These are phyloP conservation scores for Groenewaldozyma auringiensis DNA, from an alignment of 1,139 yeast species.

Conservation along the genomic window DNA sequence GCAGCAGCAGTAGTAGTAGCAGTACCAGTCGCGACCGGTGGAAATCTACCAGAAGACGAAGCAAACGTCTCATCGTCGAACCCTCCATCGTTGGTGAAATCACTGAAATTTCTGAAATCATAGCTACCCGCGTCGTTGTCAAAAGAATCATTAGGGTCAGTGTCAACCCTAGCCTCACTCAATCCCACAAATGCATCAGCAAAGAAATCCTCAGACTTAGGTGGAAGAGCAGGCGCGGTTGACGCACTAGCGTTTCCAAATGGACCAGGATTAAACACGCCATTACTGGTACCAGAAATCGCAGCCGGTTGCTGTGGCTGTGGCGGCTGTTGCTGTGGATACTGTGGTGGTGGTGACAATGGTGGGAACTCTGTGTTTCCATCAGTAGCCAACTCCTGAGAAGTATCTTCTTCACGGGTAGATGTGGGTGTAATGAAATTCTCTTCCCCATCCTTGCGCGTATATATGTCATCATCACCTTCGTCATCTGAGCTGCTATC, in stretches of 20 bases:
- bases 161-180: slow-evolving; percentile 22
- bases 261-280: background rate
- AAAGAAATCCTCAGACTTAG: slow-evolving; percentile 19
- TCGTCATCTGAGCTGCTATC: slow-evolving; percentile 34
- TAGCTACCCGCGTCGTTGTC: slow-evolving; percentile 7
- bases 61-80: slow-evolving; percentile 8
- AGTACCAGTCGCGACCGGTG: slow-evolving; percentile 37
- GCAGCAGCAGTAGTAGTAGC: slow-evolving; percentile 29
- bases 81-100: slow-evolving; percentile 10
- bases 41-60: slow-evolving; percentile 17
- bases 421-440: slow-evolving; percentile 19
- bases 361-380: no score
- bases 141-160: slow-evolving; percentile 3
- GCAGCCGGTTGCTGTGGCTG: background rate
- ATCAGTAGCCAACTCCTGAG: background rate
- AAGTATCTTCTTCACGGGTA: slow-evolving; percentile 3
- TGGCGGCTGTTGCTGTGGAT: background rate
- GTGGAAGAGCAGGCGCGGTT: slow-evolving; percentile 6
- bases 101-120: slow-evolving; percentile 7
- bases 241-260: slow-evolving; percentile 7
- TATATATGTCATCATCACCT: slow-evolving; percentile 4
- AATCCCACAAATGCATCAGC: slow-evolving; percentile 23
- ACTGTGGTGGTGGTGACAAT: background rate
- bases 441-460: slow-evolving; percentile 11
- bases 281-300: background rate